Percentiles rank a stretch among this genome's conserved stretches.
Evolutionary conservation across 2,329 filamentous ascomycete genomes (phyloP).

Genomic region (Colletotrichum higginsianum): DNA sequence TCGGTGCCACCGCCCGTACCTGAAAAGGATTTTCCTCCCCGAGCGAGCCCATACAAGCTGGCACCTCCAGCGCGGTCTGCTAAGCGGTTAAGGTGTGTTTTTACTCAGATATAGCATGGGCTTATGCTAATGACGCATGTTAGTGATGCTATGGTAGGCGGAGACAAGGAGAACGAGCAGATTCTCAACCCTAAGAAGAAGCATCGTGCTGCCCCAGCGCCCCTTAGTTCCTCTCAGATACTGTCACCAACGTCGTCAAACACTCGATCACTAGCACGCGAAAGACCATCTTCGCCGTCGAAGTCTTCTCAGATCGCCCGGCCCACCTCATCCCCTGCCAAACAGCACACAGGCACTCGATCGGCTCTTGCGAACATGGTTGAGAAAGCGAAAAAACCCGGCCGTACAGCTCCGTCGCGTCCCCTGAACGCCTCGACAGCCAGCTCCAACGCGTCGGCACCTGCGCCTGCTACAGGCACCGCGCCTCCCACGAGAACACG

Average conservation of each 20-base stretch:
- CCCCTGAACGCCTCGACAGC: slow-evolving; percentile 61
- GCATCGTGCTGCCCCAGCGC: slow-evolving; percentile 62
- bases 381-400: slow-evolving; percentile 71
- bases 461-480: slow-evolving; percentile 46
- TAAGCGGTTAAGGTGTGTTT: slow-evolving; percentile 68
- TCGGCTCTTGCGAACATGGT: slow-evolving; percentile 69
- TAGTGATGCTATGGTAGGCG: slow-evolving; percentile 75
- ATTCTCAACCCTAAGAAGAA: slow-evolving; percentile 80
- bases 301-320: slow-evolving; percentile 70
- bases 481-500: slow-evolving; percentile 49
- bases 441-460: slow-evolving; percentile 52
- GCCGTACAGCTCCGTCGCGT: slow-evolving; percentile 64
- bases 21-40: slow-evolving; percentile 62
- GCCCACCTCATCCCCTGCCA: slow-evolving; percentile 72
- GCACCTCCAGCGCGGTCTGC: slow-evolving; percentile 49
- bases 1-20: slow-evolving; percentile 63
- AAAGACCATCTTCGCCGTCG: slow-evolving; percentile 64
- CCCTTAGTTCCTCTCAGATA: slow-evolving; percentile 68
- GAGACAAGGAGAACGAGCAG: slow-evolving; percentile 83
- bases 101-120: neutral
- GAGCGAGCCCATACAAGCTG: slow-evolving; percentile 55
- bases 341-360: slow-evolving; percentile 61
- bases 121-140: neutral
- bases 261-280: slow-evolving; percentile 75
- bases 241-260: slow-evolving; percentile 89